These are phyloP conservation scores for Hylodesmum podocarpum DNA, from an alignment of 306 rosid genomes.

Conservation along the genomic window DNA sequence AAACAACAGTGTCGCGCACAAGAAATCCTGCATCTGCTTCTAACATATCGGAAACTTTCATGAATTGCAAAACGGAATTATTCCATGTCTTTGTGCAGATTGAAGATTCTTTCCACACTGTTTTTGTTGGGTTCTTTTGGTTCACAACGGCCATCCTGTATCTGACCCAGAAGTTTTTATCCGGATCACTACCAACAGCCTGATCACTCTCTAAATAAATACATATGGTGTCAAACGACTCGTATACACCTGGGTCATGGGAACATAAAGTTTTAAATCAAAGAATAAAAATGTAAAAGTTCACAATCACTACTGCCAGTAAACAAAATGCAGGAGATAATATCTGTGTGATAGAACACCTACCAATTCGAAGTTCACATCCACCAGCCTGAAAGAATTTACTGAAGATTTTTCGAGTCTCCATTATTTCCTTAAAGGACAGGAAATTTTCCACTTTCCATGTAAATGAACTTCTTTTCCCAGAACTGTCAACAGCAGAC, in stretches of 20 bases:
- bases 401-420: conserved; percentile 96
- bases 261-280: conserved; percentile 18
- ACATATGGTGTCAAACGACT: conserved; percentile 98
- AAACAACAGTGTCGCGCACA: conserved; percentile 90
- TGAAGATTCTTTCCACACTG: conserved; percentile 99
- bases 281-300: conserved; percentile 29
- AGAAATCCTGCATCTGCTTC: conserved; percentile 98
- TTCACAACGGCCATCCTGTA: conserved; percentile 98
- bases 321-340: conserved; percentile 24
- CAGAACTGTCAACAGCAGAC: conserved; percentile 50
- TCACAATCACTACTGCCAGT: conserved; percentile 18
- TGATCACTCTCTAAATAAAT: conserved; percentile 99
- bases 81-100: conserved; percentile 99
- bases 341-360: conserved; percentile 26
- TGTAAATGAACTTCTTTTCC: conserved; percentile 81
- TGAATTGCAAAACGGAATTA: conserved; percentile 98
- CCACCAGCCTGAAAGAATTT: conserved; percentile 99
- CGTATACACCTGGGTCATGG: conserved; percentile 78
- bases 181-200: conserved; percentile 91
- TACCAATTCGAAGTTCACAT: conserved; percentile 99
- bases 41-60: conserved; percentile 98
- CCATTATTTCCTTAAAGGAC: conserved; percentile 98
- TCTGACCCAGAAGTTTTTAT: conserved; percentile 97
- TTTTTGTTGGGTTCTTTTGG: conserved; percentile 88
- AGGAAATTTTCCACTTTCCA: conserved; percentile 99